Conservation (phyloP, 2,329 filamentous ascomycete species). For the Phialocephala subalpina region DNA sequence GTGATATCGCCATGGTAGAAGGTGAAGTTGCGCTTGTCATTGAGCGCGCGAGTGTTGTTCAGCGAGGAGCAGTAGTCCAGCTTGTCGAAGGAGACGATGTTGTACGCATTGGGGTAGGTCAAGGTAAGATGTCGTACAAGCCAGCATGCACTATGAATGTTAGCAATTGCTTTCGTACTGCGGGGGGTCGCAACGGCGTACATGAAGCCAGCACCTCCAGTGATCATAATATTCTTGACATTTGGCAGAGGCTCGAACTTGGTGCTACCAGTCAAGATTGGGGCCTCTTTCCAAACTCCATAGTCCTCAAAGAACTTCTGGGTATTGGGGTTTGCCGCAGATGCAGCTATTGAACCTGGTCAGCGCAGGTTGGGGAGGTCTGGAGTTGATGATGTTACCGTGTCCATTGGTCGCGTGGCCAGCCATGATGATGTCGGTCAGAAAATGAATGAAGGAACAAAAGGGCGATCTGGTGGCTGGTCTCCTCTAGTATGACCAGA, state of each 20-base stretch:
- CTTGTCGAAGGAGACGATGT: slow-evolving; percentile 85
- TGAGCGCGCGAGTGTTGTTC: slow-evolving; percentile 78
- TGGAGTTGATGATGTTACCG: neutral
- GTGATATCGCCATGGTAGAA: slow-evolving; percentile 85
- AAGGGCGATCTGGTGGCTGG: neutral
- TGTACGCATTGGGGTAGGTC: slow-evolving; percentile 78
- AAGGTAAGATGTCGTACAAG: slow-evolving; percentile 79
- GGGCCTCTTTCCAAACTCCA: slow-evolving; percentile 76
- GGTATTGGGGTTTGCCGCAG: slow-evolving; percentile 8
- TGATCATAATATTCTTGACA: slow-evolving; percentile 84
- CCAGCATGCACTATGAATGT: slow-evolving; percentile 75
- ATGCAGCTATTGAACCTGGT: neutral
- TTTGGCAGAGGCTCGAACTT: slow-evolving; percentile 73
- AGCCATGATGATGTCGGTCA: slow-evolving; percentile 9
- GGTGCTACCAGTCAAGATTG: slow-evolving; percentile 73
- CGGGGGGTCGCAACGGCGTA: slow-evolving; percentile 52
- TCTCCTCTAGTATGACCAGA: neutral
- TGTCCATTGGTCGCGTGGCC: slow-evolving; percentile 9
- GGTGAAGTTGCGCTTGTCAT: slow-evolving; percentile 74
- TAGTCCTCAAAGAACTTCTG: slow-evolving; percentile 61
- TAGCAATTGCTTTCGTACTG: slow-evolving; percentile 28
- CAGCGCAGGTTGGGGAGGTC: neutral
- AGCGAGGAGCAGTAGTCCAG: slow-evolving; percentile 83
- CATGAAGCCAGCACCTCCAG: slow-evolving; percentile 88
- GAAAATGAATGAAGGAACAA: neutral